A percentile compares a stretch with the other conserved stretches of the same genome.
phyloP scores from a whole-genome alignment of 1,139 yeast species.

The Candida sojae region DNA sequence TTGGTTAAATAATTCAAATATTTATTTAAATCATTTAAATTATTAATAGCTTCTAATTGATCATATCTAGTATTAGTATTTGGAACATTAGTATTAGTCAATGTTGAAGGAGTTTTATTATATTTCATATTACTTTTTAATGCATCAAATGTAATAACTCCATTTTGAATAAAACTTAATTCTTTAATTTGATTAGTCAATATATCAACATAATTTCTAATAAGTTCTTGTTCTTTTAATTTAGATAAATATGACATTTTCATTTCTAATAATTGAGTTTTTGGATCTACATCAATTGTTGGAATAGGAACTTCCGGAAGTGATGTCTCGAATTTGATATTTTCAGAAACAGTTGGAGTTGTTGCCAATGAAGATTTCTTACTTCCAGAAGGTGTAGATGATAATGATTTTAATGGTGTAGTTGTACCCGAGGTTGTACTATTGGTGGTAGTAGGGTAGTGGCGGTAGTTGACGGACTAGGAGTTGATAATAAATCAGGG shows the following conservation, averaged over 20 bases:
- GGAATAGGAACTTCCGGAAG: constrained; percentile 15
- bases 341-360: neutral
- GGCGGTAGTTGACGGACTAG: constrained; percentile 1
- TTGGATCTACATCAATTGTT: constrained; percentile 16
- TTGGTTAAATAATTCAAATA: constrained; percentile 43
- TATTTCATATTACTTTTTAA: constrained; percentile 21
- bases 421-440: neutral
- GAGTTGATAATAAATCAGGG: neutral
- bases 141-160: constrained; percentile 49
- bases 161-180: constrained; percentile 46
- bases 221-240: constrained; percentile 47
- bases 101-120: constrained; percentile 7
- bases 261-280: constrained; percentile 24
- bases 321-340: neutral
- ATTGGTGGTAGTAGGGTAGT: neutral
- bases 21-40: constrained; percentile 44
- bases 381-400: neutral
- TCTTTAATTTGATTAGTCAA: constrained; percentile 49
- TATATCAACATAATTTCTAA: constrained; percentile 46
- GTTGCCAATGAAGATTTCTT: neutral
- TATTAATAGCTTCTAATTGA: constrained; percentile 43
- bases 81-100: constrained; percentile 7
- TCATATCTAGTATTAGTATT: constrained; percentile 22
- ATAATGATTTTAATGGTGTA: constrained; percentile 1
- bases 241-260: constrained; percentile 38